Base-by-base conservation (phyloP, 768 basidiomycete species). In the Leccinum rimulosum region DNA sequence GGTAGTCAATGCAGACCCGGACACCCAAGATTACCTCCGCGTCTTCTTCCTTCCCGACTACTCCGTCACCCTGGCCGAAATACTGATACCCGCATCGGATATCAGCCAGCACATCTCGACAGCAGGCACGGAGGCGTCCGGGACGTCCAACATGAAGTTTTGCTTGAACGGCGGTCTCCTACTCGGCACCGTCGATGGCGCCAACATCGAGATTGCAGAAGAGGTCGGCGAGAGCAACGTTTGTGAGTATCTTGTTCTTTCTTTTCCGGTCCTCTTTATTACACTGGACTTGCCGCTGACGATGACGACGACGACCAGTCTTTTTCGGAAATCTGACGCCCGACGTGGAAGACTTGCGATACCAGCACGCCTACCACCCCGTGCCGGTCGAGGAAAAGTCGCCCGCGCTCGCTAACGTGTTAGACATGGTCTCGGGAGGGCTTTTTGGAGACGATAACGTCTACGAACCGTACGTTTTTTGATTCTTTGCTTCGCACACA, bases 41-140 rank as follows among this genome's bases (percentile, higher is more conserved):
- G 82, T 98, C 61, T 91, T 89, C 79, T 98, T 98, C 89, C 81
- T 99, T 19, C 95, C 97, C 0, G 96, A 98, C 72, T 99, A 99
- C 76, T 89, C 87, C 1, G 93, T 91, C 40, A 89, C 88, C 50
- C 74, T 91, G 50, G 89, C 91, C 1, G 91, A 93, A 69, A 77
- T 95, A 25, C 79, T 95, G 64, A 91, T 94, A 60, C 91, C 90
- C n/a, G 91, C 96, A 12, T 89, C 90, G 30, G 95, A 98, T 72
- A 90, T 98, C 77, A 89, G 86, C 61, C 93, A 97, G 70, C 96
- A 98, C 74, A 98, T 99, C 74, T 95, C 92, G 25, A 98, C 96
- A 14, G 97, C 96, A 3, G 96, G 96, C 38, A 98, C 96, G 2
- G 95, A 98, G 70, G 88, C 89, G 11, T 86, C 84, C 2, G 88